Conservation (phyloP, 345 rosid species). For the Iberis pinnata region DNA sequence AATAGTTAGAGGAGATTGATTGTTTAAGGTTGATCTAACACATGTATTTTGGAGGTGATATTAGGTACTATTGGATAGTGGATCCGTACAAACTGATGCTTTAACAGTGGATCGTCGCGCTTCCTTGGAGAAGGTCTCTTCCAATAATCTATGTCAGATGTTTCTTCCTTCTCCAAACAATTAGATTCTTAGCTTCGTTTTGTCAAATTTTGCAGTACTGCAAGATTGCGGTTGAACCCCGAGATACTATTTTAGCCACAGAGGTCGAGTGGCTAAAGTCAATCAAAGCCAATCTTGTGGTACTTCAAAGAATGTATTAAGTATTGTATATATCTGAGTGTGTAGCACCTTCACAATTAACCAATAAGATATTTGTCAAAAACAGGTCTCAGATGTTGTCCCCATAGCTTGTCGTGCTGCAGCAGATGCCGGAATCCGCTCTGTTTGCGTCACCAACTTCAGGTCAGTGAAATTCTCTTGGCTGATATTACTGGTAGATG, state of each 20-base stretch:
- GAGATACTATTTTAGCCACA: conserved; percentile 66
- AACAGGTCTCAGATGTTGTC: conserved; percentile 94
- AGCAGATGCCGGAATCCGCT: conserved; percentile 97
- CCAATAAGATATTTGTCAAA: background rate
- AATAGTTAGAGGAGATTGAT: background rate
- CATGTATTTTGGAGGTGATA: conserved; percentile 9
- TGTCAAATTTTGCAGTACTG: no score
- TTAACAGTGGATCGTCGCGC: conserved; percentile 98
- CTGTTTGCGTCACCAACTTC: conserved; percentile 94
- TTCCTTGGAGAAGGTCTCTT: conserved; percentile 79
- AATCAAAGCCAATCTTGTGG: conserved; percentile 90
- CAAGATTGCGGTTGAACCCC: conserved; percentile 91
- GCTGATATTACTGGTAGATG: background rate
- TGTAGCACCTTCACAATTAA: background rate
- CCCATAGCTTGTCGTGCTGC: conserved; percentile 98
- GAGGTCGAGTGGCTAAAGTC: conserved; percentile 90
- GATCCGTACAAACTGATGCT: conserved; percentile 98
- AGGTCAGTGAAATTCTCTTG: conserved; percentile 41
- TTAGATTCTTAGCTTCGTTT: background rate
- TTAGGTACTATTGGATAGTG: conserved; percentile 88
- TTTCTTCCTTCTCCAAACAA: no score
- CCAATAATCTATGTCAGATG: background rate
- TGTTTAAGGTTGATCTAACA: background rate
- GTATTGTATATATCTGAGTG: background rate
- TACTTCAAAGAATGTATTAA: no score